These are phyloP conservation scores for Phaeosphaeria sp. DNA, from an alignment of 2,329 filamentous ascomycete genomes.

Conservation along the genomic window DNA sequence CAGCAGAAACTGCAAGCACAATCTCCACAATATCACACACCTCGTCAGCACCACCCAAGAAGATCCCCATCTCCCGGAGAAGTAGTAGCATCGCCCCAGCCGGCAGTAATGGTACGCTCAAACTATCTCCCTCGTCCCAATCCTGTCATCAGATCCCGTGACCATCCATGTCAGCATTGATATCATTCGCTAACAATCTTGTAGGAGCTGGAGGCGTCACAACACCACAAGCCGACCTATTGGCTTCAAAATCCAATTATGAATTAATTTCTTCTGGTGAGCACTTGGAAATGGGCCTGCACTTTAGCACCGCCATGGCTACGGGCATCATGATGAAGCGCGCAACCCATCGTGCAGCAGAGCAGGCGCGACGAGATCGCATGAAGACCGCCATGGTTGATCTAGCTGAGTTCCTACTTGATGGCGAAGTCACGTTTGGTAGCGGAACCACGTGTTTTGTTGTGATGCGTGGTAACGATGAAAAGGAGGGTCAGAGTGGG, in stretches of 20 bases:
- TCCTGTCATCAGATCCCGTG: constrained; percentile 4
- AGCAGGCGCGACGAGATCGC: constrained; percentile 40
- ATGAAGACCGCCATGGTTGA: constrained; percentile 43
- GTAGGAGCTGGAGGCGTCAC: constrained; percentile 32
- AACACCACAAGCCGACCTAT: constrained; percentile 35
- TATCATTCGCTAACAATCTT: neutral
- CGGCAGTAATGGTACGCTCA: constrained; percentile 30
- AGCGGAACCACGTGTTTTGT: constrained; percentile 41
- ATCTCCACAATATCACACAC: constrained; percentile 32
- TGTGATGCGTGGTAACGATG: constrained; percentile 24
- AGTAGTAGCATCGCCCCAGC: constrained; percentile 25
- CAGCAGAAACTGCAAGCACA: constrained; percentile 30
- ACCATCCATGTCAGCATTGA: neutral
- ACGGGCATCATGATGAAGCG: constrained; percentile 43
- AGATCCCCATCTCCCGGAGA: constrained; percentile 30
- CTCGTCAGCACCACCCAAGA: constrained; percentile 30
- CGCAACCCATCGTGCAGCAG: constrained; percentile 38
- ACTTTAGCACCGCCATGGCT: constrained; percentile 42
- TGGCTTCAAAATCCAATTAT: constrained; percentile 40
- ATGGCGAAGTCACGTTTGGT: constrained; percentile 40
- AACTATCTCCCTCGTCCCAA: neutral
- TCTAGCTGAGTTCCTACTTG: constrained; percentile 35
- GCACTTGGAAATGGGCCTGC: constrained; percentile 39
- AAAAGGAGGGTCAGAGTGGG: constrained; percentile 12
- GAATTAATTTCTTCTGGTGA: constrained; percentile 38